phyloP scores from a whole-genome alignment of 2,329 filamentous ascomycete species.

The Apiospora koreana region DNA sequence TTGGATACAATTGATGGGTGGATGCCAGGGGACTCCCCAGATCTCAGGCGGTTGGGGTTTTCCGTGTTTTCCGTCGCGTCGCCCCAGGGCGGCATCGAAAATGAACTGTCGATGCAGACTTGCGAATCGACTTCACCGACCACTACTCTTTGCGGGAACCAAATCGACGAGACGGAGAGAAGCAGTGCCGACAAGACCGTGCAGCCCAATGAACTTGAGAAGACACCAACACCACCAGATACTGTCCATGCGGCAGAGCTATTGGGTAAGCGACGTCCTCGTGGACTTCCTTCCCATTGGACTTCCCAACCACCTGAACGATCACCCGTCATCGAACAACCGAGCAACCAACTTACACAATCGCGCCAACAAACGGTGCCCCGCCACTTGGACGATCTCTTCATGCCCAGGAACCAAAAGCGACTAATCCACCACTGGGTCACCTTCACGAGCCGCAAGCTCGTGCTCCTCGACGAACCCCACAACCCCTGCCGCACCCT shows the following conservation, averaged over 20 bases:
- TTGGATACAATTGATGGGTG: slow-evolving; percentile 18
- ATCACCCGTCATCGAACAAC: neutral
- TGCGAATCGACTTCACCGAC: neutral
- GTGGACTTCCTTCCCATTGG: neutral
- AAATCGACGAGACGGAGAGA: neutral
- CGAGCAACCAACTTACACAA: neutral
- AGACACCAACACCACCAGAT: neutral
- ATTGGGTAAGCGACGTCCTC: neutral
- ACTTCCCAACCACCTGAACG: neutral
- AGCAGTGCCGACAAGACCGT: neutral
- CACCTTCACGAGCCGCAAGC: slow-evolving; percentile 26
- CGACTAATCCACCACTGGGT: slow-evolving; percentile 29
- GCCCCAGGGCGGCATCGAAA: neutral
- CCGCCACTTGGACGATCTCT: slow-evolving; percentile 23
- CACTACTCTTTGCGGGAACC: neutral
- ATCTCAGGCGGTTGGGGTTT: slow-evolving; percentile 7
- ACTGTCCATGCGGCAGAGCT: too few relatives aligned
- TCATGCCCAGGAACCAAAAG: slow-evolving; percentile 21
- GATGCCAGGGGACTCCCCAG: neutral
- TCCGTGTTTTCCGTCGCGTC: neutral
- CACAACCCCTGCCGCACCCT: slow-evolving; percentile 27
- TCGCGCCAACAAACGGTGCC: neutral
- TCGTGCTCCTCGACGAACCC: slow-evolving; percentile 26
- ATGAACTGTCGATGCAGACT: neutral
- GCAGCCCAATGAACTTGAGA: neutral